Evolutionary conservation across 2,329 filamentous ascomycete genomes (phyloP).

Genomic region (Colletotrichum cordylinicola): DNA sequence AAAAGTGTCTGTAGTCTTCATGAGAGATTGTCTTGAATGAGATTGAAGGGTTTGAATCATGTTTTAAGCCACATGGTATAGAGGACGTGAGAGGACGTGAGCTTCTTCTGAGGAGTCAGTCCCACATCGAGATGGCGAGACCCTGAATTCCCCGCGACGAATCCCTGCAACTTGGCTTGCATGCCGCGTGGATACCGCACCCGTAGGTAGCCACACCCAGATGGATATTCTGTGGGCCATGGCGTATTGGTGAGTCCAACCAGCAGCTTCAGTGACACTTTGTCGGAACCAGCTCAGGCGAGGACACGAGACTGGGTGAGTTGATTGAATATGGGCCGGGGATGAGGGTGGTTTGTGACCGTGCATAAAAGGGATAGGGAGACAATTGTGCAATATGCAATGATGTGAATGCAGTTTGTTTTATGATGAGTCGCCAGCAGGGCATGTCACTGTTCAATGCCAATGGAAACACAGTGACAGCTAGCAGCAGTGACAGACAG

Average conservation of each 20-base stretch:
- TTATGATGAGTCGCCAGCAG: background rate
- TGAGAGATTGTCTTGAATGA: background rate
- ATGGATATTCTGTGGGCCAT: background rate
- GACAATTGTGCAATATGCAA: background rate
- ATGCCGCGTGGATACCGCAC: background rate
- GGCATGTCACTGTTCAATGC: background rate
- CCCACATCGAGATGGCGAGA: background rate
- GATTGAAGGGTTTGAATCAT: background rate
- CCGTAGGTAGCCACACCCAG: background rate
- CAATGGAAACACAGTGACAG: background rate
- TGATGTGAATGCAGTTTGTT: background rate
- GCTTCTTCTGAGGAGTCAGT: background rate
- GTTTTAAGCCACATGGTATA: background rate
- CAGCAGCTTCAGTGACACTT: background rate
- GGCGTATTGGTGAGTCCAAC: background rate
- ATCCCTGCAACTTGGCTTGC: slow-evolving; percentile 11
- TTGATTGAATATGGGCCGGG: background rate
- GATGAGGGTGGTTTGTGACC: background rate
- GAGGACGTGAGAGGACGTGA: background rate
- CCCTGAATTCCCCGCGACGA: slow-evolving; percentile 7
- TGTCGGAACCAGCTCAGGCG: background rate
- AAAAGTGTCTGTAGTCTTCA: background rate
- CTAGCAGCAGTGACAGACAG: background rate
- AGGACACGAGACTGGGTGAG: background rate
- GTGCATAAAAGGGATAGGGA: background rate